Conservation (phyloP, 345 rosid species). For the Abelmoschus esculentus region DNA sequence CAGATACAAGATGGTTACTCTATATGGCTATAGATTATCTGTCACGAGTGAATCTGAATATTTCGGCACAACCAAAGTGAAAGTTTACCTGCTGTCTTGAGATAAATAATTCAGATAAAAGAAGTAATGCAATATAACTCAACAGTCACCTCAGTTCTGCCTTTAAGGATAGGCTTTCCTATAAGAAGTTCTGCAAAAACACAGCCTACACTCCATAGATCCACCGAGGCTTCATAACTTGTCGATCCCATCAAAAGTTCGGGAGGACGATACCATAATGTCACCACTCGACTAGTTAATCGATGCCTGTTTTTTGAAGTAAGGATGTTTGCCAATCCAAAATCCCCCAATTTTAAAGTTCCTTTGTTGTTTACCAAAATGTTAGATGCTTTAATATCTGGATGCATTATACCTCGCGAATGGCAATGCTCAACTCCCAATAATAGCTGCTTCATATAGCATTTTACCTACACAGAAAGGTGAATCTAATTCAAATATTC, state of each 20-base stretch:
- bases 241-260: conserved; percentile 80
- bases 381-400: conserved; percentile 65
- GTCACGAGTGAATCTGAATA: no score
- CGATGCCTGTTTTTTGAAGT: conserved; percentile 37
- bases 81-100: no score
- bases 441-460: conserved; percentile 72
- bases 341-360: conserved; percentile 57
- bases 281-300: conserved; percentile 69
- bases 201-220: conserved; percentile 77
- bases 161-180: conserved; percentile 65
- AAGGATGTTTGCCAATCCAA: conserved; percentile 60
- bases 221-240: conserved; percentile 54
- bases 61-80: no score
- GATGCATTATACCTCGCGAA: conserved; percentile 55
- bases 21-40: no score
- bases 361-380: conserved; percentile 67
- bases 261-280: conserved; percentile 77
- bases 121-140: no score
- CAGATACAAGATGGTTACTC: no score
- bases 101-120: no score
- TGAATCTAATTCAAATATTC: background rate
- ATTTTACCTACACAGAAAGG: conserved; percentile 40
- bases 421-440: conserved; percentile 68
- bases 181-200: conserved; percentile 59
- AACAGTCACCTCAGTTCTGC: conserved; percentile 60